phyloP scores from a whole-genome alignment of 441 rosid genomes.

The Bocquillonia castaneifolia region DNA sequence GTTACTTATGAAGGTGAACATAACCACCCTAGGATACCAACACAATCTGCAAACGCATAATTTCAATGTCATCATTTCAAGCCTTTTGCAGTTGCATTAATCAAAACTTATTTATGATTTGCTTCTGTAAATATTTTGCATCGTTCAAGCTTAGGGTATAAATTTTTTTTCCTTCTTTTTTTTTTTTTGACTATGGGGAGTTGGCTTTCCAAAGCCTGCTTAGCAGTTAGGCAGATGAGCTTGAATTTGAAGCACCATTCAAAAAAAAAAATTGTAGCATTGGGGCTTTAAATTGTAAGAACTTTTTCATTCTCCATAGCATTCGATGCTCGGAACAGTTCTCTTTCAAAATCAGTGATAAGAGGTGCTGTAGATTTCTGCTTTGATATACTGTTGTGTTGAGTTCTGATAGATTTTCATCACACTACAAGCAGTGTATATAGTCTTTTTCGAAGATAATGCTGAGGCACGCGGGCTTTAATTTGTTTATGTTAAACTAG shows the following conservation, averaged over 20 bases:
- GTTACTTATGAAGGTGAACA: conserved; percentile 97
- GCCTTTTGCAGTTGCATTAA: conserved; percentile 15
- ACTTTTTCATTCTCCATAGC: conserved; percentile 25
- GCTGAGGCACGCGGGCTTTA: too few species aligned
- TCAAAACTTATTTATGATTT: conserved; percentile 16
- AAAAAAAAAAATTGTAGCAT: conserved; percentile 15
- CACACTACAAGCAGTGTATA: neutral
- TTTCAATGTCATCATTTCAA: conserved; percentile 8
- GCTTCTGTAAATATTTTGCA: conserved; percentile 43
- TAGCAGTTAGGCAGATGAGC: conserved; percentile 11
- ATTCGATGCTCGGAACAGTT: conserved; percentile 23
- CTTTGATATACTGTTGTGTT: neutral
- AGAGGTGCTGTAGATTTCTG: neutral
- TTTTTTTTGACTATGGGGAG: conserved; percentile 16
- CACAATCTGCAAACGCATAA: conserved; percentile 51
- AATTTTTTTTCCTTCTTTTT: neutral
- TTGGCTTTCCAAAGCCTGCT: conserved; percentile 16
- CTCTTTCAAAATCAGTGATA: too few species aligned
- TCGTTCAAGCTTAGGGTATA: conserved; percentile 31
- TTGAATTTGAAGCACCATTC: conserved; percentile 4
- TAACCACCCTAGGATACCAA: conserved; percentile 61
- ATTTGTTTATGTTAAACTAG: too few species aligned
- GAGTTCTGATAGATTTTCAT: neutral
- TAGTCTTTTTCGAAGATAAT: too few species aligned
- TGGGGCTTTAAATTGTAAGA: conserved; percentile 33